Conservation (phyloP, 129 eudicot genomes). For the Silybum marianum region DNA sequence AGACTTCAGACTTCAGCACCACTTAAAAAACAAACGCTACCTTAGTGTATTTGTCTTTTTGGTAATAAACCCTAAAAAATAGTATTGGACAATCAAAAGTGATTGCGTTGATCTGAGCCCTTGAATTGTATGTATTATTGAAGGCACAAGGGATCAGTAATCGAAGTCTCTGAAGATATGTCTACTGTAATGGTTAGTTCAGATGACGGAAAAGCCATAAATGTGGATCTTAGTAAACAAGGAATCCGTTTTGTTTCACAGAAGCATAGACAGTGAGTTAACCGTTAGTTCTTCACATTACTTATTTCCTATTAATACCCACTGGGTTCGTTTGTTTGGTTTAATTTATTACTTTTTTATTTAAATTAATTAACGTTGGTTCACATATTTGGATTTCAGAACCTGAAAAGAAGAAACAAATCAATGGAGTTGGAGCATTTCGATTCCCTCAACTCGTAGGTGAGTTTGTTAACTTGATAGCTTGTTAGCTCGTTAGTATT, state of each 20-base stretch:
- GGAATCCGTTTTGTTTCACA: conserved; percentile 85
- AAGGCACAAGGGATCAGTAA: conserved; percentile 87
- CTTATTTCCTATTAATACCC: background rate
- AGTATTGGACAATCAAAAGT: too few species aligned
- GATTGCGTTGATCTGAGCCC: background rate
- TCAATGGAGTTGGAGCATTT: background rate
- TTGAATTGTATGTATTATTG: conserved; percentile 12
- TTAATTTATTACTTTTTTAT: background rate
- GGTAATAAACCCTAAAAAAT: background rate
- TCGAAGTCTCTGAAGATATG: conserved; percentile 60
- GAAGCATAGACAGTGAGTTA: conserved; percentile 48
- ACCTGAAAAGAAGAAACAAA: conserved; percentile 7
- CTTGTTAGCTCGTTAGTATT: background rate
- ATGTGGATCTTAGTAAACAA: conserved; percentile 80
- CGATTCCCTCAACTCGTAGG: background rate
- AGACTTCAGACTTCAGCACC: too few species aligned
- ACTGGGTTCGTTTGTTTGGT: background rate
- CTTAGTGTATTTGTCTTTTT: background rate
- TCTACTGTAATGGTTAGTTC: conserved; percentile 65
- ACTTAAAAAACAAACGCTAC: too few species aligned
- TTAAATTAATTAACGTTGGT: conserved; percentile 18
- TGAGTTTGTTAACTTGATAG: background rate
- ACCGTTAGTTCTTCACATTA: background rate
- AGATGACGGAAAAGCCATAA: conserved; percentile 76
- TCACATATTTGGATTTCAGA: conserved; percentile 10